Evolutionary conservation across 176 grass and related monocot genomes (phyloP).

Genomic region (Oryza officinalis): DNA sequence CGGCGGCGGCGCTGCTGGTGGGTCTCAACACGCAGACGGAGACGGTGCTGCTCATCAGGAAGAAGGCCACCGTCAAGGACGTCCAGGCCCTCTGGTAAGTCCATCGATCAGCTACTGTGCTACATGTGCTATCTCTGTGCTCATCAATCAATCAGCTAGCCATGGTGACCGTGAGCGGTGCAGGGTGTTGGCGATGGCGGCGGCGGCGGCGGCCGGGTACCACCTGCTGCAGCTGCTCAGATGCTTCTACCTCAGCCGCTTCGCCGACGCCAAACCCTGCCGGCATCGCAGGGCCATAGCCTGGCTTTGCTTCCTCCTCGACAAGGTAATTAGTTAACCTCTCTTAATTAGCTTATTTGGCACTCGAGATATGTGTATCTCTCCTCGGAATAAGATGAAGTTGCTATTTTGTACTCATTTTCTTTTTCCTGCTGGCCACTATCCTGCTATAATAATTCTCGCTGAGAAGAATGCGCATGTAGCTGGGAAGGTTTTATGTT

Average conservation of each 20-base stretch:
- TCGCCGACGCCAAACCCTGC: slow-evolving; percentile 26
- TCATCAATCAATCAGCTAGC: not conserved
- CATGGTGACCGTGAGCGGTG: no score
- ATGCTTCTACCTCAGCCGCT: slow-evolving; percentile 53
- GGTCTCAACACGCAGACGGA: slow-evolving; percentile 70
- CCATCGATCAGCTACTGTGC: no score
- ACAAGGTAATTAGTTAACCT: slow-evolving; percentile 54
- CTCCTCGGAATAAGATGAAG: no score
- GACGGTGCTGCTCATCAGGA: slow-evolving; percentile 57
- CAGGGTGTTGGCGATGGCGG: slow-evolving; percentile 49
- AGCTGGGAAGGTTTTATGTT: no score
- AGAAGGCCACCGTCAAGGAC: slow-evolving; percentile 69
- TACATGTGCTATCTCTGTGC: no score
- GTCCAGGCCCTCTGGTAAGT: slow-evolving; percentile 70
- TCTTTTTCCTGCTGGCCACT: no score
- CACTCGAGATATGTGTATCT: no score
- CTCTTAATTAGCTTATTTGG: not conserved
- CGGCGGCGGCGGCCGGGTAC: slow-evolving; percentile 57
- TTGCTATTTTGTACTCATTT: no score
- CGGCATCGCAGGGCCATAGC: slow-evolving; percentile 43
- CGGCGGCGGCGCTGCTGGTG: slow-evolving; percentile 66
- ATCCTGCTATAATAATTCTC: no score
- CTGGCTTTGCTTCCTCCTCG: slow-evolving; percentile 70
- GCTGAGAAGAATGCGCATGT: no score
- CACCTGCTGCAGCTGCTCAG: slow-evolving; percentile 79